Conservation (phyloP, 169 alveolate species). For the Cryptosporidium sp. region DNA sequence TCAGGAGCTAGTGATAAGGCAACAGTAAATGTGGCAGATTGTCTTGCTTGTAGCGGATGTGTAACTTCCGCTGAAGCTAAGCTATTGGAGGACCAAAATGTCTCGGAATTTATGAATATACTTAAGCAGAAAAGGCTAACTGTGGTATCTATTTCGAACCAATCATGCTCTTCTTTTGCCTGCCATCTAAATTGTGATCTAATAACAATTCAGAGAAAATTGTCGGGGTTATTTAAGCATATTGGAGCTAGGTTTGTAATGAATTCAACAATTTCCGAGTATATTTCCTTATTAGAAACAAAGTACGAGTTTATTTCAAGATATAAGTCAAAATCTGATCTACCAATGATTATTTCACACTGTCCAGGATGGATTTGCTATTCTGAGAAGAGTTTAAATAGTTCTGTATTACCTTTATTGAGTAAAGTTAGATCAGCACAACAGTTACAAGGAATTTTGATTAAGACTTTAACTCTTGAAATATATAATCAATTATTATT, state of each 20-base stretch:
- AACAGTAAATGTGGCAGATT: conserved; percentile 87
- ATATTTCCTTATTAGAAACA: conserved; percentile 73
- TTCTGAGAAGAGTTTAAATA: conserved; percentile 92
- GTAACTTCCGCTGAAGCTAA: conserved; percentile 93
- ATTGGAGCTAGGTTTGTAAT: conserved; percentile 82
- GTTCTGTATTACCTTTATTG: conserved; percentile 84
- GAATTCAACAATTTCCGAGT: conserved; percentile 78
- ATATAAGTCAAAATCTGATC: conserved; percentile 5
- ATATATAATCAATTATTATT: conserved; percentile 64
- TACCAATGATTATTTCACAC: conserved; percentile 88
- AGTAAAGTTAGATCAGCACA: conserved; percentile 91
- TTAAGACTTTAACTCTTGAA: conserved; percentile 78
- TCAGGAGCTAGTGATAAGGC: conserved; percentile 79
- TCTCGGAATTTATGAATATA: conserved; percentile 82
- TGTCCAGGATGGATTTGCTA: conserved; percentile 96
- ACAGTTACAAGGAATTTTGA: conserved; percentile 86
- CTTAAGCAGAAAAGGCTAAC: conserved; percentile 77
- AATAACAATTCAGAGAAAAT: conserved; percentile 76
- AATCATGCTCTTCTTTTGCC: conserved; percentile 86
- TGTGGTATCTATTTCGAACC: conserved; percentile 88
- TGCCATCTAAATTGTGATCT: conserved; percentile 77
- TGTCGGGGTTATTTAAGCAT: conserved; percentile 77
- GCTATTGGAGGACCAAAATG: conserved; percentile 84
- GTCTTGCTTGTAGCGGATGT: conserved; percentile 94
- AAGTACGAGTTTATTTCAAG: conserved; percentile 78